Evolutionary conservation across 805 yeast species (phyloP), one percentile per base, ranked within the genome.

Genomic region (Teunomyces lycoperdinae): DNA sequence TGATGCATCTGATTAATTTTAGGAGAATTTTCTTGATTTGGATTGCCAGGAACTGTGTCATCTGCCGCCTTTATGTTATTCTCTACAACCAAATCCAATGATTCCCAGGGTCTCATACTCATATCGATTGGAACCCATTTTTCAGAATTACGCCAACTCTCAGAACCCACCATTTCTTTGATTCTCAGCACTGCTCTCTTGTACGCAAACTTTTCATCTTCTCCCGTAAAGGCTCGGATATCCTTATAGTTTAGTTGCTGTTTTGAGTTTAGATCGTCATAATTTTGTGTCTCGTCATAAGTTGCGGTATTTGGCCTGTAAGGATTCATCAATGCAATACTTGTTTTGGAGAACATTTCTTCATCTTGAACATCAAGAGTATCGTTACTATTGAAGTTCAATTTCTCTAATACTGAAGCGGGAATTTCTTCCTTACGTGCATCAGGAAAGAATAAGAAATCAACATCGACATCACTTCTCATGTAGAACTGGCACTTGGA

Each of bases 201-300:
- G 57, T 77, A 85, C 3, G 91, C 89, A 64, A 85, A 85, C 65
- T 76, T 76, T 58, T 85, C 91, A 63, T 85, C 91, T 56, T 85
- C 89, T 20, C 91, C 91, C 0, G 89, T 85, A 56, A 85, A 85
- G 8, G 82, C 80, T 9, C 71, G 68, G 14, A 75, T 60, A 44
- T 81, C 73, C 10, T 76, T 70, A 54, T 73, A 81, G 55, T 80
- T 70, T 9, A 65, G 64, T 24, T 30, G 43, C 9, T 42, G 45
- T 4, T 20, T 42, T 33, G 44, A 38, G 5, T 38, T 38, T 30
- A 26, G 30, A 38, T 38, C 41, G 13, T 38, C 41, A 29, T 38
- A 38, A 28, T 9, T 26, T 17, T 32, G 31, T 44, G 41, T n/a
- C 16, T 34, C 38, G 35, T 50, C 47, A 56, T 85, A 85, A 3